A percentile compares a stretch with the other conserved stretches of the same genome.
Conservation (phyloP, 2,329 filamentous ascomycete genomes). For the Dactylellina drechsleri region DNA sequence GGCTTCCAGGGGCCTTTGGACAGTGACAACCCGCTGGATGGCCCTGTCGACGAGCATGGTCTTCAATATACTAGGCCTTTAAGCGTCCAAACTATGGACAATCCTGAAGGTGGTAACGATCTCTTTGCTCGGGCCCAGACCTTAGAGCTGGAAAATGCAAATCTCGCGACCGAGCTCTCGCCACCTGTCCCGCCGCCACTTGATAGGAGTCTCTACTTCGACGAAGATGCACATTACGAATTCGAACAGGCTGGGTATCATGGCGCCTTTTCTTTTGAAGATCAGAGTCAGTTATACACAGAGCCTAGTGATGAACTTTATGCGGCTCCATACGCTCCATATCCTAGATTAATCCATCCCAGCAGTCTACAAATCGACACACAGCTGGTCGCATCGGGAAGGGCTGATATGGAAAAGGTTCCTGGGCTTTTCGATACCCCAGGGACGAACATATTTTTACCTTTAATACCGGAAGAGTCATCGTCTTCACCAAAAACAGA, state of each 20-base stretch:
- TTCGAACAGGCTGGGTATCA: not conserved
- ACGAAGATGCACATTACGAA: conserved; percentile 40
- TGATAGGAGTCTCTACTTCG: not conserved
- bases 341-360: not conserved
- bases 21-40: conserved; percentile 3
- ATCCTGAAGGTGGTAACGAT: not conserved
- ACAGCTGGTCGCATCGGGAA: conserved; percentile 9
- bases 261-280: too few relatives aligned
- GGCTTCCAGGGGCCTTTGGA: conserved; percentile 13
- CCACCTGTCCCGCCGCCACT: not conserved
- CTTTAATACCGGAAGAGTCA: not conserved
- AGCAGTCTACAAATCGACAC: conserved; percentile 13
- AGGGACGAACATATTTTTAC: conserved; percentile 18
- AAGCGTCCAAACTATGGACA: not conserved
- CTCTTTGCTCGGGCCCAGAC: not conserved
- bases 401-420: conserved; percentile 5
- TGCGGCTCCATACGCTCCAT: conserved; percentile 8
- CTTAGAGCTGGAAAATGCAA: not conserved
- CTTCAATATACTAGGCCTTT: not conserved
- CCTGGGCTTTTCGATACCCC: conserved; percentile 7
- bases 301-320: conserved; percentile 1
- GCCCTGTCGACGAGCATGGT: conserved; percentile 6
- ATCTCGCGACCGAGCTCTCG: not conserved
- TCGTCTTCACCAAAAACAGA: not conserved
- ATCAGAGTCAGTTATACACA: too few relatives aligned